Evolutionary conservation across 352 stramenopile genomes (phyloP), one percentile per base, ranked within the genome.

Genomic region (Aphanomyces astaci): DNA sequence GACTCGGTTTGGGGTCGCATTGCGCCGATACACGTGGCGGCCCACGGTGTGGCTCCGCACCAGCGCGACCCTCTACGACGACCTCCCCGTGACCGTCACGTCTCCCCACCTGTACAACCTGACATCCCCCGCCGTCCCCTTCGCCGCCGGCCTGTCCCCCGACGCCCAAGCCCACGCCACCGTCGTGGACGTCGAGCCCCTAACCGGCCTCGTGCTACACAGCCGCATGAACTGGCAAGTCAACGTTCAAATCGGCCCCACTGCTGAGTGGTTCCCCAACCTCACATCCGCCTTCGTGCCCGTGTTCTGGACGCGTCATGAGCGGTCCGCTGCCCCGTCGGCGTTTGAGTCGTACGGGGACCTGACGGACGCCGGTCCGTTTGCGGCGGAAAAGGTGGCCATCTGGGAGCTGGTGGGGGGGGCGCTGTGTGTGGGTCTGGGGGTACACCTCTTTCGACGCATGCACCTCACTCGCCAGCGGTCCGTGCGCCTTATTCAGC

Each of bases 341-440:
- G 19, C 43, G 5, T 31, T 33, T 17, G 13, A 3, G 2, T 48
- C 43, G n/a, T 68, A 40, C 43, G 17, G 19, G 11, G 43, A 59
- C 22, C 43, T 68, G 5, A 60, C 11, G 10, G 24, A 36, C 13
- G 39, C 62, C 3, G 62, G 62, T 2, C 62, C 62, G 4, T 32
- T 68, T 40, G 62, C 62, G 3, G 19, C 48, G 15, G 62, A 68
- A 22, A 68, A 68, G 33, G 62, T 59, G 4, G 62, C 62, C 19
- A 53, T 68, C 4, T 68, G 62, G 62, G 62, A 68, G 22, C 13
- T 68, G 22, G 62, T 68, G 3, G 22, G 31, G 19, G 62, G 62
- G 0, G 5, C 46, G 7, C 13, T 49, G 9, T 57, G 57, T 10
- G 43, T 68, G 4, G 43, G 39, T 11, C 19, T 25, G 3, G 40